Percentiles rank a stretch among this genome's conserved stretches.
These are phyloP conservation scores for Metschnikowia gelsemii DNA, from an alignment of 805 yeast genomes.

Conservation along the genomic window DNA sequence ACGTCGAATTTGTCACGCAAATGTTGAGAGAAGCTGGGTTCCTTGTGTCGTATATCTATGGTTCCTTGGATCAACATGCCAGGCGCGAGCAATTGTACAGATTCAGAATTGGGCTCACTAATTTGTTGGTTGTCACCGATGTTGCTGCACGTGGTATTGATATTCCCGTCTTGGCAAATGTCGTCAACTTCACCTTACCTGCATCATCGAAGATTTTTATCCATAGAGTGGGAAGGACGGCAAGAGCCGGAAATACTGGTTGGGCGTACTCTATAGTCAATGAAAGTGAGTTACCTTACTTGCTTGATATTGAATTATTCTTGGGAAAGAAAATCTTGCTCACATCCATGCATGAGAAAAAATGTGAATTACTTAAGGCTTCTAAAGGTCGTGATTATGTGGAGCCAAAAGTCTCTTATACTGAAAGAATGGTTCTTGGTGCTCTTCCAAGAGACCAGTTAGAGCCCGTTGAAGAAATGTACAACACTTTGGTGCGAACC, in stretches of 20 bases:
- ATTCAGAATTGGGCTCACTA: slow-evolving; percentile 80
- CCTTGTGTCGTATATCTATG: slow-evolving; percentile 86
- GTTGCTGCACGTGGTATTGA: slow-evolving; percentile 99
- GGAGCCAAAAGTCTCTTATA: slow-evolving; percentile 66
- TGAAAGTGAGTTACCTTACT: slow-evolving; percentile 84
- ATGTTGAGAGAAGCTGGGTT: slow-evolving; percentile 77
- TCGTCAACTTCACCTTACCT: slow-evolving; percentile 86
- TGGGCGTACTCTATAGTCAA: slow-evolving; percentile 93
- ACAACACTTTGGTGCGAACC: slow-evolving; percentile 54
- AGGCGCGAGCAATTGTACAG: slow-evolving; percentile 84
- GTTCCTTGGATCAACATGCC: slow-evolving; percentile 93
- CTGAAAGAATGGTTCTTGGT: slow-evolving; percentile 79
- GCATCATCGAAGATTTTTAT: slow-evolving; percentile 90
- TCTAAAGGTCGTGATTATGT: slow-evolving; percentile 42
- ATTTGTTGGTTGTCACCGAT: slow-evolving; percentile 92
- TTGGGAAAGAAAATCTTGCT: slow-evolving; percentile 77
- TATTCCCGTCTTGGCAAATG: slow-evolving; percentile 94
- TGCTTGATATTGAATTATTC: slow-evolving; percentile 86
- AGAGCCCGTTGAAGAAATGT: slow-evolving; percentile 73
- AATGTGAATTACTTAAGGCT: slow-evolving; percentile 50
- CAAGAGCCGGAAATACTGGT: slow-evolving; percentile 97
- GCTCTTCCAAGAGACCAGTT: slow-evolving; percentile 69
- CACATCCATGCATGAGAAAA: slow-evolving; percentile 67
- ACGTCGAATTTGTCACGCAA: slow-evolving; percentile 83
- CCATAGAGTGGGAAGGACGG: slow-evolving; percentile 98